phyloP scores from a whole-genome alignment of 1,284 basidiomycete species.

The Coniophora puteana region DNA sequence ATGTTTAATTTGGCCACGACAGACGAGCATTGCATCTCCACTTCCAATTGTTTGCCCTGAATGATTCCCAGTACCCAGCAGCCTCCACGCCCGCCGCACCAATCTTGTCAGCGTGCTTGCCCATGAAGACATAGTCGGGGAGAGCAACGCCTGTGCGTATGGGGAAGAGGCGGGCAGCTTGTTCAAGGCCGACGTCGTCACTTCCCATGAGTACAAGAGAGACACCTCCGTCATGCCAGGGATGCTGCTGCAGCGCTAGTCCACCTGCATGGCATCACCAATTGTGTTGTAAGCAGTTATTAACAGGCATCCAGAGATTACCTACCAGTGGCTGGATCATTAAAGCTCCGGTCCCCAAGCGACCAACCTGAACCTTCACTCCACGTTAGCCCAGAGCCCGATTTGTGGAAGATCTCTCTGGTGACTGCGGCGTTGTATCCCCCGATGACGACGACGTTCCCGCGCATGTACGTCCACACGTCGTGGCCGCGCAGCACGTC shows the following conservation, averaged over 20 bases:
- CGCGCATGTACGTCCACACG: slow-evolving; percentile 27
- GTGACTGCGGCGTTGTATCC: too few species aligned
- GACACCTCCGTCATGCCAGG: slow-evolving; percentile 32
- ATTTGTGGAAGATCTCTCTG: slow-evolving; percentile 22
- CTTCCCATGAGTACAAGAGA: slow-evolving; percentile 61
- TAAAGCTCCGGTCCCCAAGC: slow-evolving; percentile 15
- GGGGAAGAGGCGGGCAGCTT: slow-evolving; percentile 68
- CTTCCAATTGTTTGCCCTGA: slow-evolving; percentile 17
- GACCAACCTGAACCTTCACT: slow-evolving; percentile 16
- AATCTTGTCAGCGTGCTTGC: slow-evolving; percentile 43
- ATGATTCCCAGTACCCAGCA: slow-evolving; percentile 63
- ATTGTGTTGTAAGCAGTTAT: neutral
- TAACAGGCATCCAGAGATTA: neutral
- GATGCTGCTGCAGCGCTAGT: slow-evolving; percentile 70
- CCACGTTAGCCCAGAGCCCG: too few species aligned
- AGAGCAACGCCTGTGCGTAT: slow-evolving; percentile 71
- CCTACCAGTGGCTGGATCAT: slow-evolving; percentile 26
- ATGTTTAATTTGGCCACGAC: slow-evolving; percentile 46
- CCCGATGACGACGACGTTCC: slow-evolving; percentile 61
- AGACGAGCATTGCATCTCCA: slow-evolving; percentile 55
- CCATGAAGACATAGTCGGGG: slow-evolving; percentile 74
- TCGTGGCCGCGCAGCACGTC: slow-evolving; percentile 8
- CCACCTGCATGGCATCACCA: slow-evolving; percentile 36
- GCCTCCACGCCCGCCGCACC: slow-evolving; percentile 72
- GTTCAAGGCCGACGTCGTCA: slow-evolving; percentile 56